These are phyloP conservation scores for Pterothamnion heteromorphum DNA, from an alignment of 31 red algal species.

Conservation along the genomic window DNA sequence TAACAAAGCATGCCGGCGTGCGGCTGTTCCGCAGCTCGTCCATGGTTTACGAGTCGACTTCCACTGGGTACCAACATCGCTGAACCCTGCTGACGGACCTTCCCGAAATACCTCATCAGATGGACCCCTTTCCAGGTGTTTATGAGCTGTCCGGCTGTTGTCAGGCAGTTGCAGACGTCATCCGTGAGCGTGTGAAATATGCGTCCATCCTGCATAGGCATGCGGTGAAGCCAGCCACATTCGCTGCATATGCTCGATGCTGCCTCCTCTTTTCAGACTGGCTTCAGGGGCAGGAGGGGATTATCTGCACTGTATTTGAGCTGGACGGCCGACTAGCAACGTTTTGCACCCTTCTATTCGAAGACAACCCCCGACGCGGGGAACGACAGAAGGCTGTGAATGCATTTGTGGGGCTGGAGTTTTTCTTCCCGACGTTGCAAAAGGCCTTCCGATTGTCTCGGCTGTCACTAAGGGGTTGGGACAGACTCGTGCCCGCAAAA, in stretches of 20 bases:
- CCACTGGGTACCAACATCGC: constrained; percentile 10
- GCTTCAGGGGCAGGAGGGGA: neutral
- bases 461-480: neutral
- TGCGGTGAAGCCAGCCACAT: neutral
- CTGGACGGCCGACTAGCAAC: neutral
- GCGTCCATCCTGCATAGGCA: neutral
- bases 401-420: neutral
- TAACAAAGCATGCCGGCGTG: neutral
- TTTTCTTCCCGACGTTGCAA: neutral
- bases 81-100: constrained; percentile 34
- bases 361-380: neutral
- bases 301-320: neutral
- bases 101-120: neutral
- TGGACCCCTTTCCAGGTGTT: too few species aligned
- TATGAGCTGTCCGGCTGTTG: too few species aligned
- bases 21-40: neutral
- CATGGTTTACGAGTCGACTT: neutral
- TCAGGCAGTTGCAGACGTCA: neutral
- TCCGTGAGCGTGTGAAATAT: neutral
- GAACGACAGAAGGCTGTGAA: neutral
- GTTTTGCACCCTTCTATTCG: neutral
- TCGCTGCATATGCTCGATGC: neutral
- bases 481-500: neutral
- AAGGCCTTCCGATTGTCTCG: neutral
- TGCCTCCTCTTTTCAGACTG: neutral